Conservation (phyloP, 257 asterid species). For the Solanum raphanifolium region DNA sequence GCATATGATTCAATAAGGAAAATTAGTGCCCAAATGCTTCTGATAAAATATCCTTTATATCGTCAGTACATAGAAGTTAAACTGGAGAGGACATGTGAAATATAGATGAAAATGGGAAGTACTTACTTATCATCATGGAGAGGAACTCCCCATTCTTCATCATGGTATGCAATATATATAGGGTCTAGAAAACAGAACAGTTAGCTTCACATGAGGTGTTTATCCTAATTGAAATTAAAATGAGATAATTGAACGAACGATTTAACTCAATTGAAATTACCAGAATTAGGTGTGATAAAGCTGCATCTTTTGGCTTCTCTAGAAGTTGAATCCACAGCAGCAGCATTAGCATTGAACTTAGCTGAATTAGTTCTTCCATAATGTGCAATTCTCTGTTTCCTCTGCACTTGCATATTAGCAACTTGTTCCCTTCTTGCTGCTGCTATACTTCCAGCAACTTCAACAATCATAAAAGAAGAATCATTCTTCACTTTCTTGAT, state of each 20-base stretch:
- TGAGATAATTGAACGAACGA: neutral
- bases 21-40: neutral
- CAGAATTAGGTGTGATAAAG: conserved; percentile 73
- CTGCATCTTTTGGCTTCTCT: conserved; percentile 47
- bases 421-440: conserved; percentile 76
- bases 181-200: conserved; percentile 17
- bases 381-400: conserved; percentile 65
- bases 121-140: conserved; percentile 63
- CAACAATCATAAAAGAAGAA: conserved; percentile 21
- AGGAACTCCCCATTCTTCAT: conserved; percentile 85
- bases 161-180: conserved; percentile 63
- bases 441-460: conserved; percentile 64
- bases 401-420: conserved; percentile 53
- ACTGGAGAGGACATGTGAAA: neutral
- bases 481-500: conserved; percentile 11
- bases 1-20: conserved; percentile 5
- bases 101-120: neutral
- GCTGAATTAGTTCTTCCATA: conserved; percentile 52
- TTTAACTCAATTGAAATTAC: neutral
- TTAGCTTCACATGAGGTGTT: neutral
- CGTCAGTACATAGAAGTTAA: accelerated
- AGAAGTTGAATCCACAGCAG: neutral
- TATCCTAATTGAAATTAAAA: neutral
- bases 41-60: neutral
- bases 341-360: neutral